Evolutionary conservation across 805 yeast genomes (phyloP), one percentile per base, ranked within the genome.

Genomic region (Ogataea glucozyma): DNA sequence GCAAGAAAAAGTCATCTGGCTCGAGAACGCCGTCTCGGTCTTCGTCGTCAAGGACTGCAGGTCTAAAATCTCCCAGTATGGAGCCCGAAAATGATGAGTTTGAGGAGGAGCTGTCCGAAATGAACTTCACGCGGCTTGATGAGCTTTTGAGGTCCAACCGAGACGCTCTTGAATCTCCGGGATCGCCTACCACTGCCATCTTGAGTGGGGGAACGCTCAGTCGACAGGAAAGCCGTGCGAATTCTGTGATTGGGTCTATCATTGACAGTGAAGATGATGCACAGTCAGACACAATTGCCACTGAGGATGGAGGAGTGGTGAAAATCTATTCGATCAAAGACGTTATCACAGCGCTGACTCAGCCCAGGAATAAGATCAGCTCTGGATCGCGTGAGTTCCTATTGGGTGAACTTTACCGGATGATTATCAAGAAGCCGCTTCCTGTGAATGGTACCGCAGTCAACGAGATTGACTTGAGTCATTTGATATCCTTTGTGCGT

Each of bases 381-480:
- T 62, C 77, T 1, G 64, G 58, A 26, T 70, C 77, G 7, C 58
- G 81, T 43, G 80, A 76, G 51, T 51, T 74, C 46, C 62, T 78
- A 20, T 57, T 76, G 47, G 78, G 76, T 6, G 80, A 78, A 55
- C 60, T 78, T 37, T 75, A 70, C 52, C 72, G 72, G 44, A 58
- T 76, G 56, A 64, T 72, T 24, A 72, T 72, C 5, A 64, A 68
- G 33, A 71, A 66, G 40, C 73, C 76, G 7, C 20, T 48, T 57
- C 65, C 40, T 16, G 31, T 39, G 20, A 38, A 34, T 17, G 49
- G 47, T 11, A 18, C 37, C 41, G 48, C 54, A 6, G 73, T 70
- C 7, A 66, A 66, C n/a, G 64, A 60, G 26, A 54, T 56, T 21
- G 69, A 62, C 52, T 66, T 73, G 26, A 70, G 54, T 12, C 61